Conservation (phyloP, 805 yeast species). For the Teunomyces atbi region DNA sequence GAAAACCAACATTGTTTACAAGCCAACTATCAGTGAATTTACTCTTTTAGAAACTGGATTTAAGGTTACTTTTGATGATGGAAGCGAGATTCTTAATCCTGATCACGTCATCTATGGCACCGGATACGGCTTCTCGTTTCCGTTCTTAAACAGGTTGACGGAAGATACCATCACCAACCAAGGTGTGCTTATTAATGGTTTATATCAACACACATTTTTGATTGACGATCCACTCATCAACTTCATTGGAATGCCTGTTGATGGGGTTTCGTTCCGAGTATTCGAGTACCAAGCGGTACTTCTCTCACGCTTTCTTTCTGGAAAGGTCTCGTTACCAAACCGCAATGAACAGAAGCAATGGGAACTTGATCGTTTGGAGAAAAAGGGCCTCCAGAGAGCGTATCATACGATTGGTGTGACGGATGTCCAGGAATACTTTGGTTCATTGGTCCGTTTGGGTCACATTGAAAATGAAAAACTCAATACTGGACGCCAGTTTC, state of each 20-base stretch:
- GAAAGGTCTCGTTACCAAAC: conserved; percentile 51
- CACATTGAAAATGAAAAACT: conserved; percentile 11
- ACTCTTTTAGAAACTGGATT: conserved; percentile 22
- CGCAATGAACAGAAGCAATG: conserved; percentile 45
- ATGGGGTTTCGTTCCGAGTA: conserved; percentile 60
- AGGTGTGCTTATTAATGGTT: conserved; percentile 32
- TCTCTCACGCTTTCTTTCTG: conserved; percentile 60
- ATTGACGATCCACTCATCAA: conserved; percentile 62
- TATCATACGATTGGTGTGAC: conserved; percentile 40
- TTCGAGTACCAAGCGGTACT: conserved; percentile 65
- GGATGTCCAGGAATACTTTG: conserved; percentile 16
- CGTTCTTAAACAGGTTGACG: conserved; percentile 45
- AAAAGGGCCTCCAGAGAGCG: conserved; percentile 40
- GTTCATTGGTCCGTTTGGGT: conserved; percentile 17
- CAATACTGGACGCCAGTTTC: conserved; percentile 21
- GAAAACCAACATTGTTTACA: conserved; percentile 16
- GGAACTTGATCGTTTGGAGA: conserved; percentile 35
- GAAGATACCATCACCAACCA: conserved; percentile 32
- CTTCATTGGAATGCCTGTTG: conserved; percentile 59
- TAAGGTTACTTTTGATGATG: conserved; percentile 48
- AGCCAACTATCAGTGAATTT: conserved; percentile 24
- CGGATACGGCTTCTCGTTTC: conserved; percentile 67
- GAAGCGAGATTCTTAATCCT: conserved; percentile 42
- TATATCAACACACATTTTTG: conserved; percentile 61
- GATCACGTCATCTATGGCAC: conserved; percentile 69